Evolutionary conservation across 208 protist genomes (phyloP).

Genomic region (Trypanosoma conorhini): DNA sequence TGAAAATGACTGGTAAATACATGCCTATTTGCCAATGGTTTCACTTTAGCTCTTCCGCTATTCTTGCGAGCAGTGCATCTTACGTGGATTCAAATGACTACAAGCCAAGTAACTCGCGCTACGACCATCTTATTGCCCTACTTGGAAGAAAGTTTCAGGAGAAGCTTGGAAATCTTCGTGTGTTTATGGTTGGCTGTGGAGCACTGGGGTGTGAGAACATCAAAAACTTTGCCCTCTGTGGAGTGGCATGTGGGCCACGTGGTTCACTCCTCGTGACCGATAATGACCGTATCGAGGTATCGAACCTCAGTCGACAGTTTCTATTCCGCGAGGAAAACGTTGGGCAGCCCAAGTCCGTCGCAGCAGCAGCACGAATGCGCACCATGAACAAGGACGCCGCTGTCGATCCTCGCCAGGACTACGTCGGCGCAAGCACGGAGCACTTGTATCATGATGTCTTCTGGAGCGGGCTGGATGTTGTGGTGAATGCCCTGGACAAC

Average conservation of each 20-base stretch:
- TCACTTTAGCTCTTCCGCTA: conserved; percentile 92
- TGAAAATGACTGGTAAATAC: conserved; percentile 98
- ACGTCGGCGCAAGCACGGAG: conserved; percentile 97
- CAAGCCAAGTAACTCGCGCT: conserved; percentile 49
- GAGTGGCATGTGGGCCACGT: conserved; percentile 84
- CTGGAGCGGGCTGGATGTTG: conserved; percentile 93
- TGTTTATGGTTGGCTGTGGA: conserved; percentile 98
- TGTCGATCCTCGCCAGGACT: conserved; percentile 81
- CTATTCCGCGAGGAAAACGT: conserved; percentile 98
- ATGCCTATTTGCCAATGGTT: conserved; percentile 96
- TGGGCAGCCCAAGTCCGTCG: conserved; percentile 95
- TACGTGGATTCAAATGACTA: conserved; percentile 50
- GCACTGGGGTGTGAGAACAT: conserved; percentile 99
- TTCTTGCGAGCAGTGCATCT: conserved; percentile 49
- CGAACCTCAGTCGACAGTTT: conserved; percentile 99
- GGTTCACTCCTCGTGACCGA: conserved; percentile 97
- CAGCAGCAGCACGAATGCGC: conserved; percentile 90
- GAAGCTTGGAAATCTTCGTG: conserved; percentile 56
- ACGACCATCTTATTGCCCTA: conserved; percentile 77
- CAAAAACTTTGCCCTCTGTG: conserved; percentile 99
- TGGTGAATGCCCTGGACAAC: conserved; percentile 99
- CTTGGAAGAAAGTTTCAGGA: conserved; percentile 76
- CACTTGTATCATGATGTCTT: conserved; percentile 96
- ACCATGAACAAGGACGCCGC: conserved; percentile 96
- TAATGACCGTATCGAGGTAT: conserved; percentile 99